These are phyloP conservation scores for Odontarrhena argentea DNA, from an alignment of 345 rosid genomes.

Conservation along the genomic window DNA sequence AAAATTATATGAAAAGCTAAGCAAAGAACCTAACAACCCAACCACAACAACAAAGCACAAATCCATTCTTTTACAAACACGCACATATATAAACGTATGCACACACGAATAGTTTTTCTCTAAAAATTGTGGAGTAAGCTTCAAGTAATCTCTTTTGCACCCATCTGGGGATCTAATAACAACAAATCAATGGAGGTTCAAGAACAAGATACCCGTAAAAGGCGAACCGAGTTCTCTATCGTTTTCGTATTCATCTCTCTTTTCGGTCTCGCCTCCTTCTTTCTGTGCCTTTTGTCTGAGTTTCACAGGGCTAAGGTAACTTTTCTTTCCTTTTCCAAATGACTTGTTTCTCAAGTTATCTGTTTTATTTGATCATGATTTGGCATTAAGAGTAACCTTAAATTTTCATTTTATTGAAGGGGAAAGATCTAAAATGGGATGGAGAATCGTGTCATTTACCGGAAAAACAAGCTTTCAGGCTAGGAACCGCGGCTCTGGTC, in stretches of 20 bases:
- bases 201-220: constrained; percentile 24
- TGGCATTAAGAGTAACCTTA: not conserved
- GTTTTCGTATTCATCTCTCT: constrained; percentile 36
- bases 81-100: constrained; percentile 3
- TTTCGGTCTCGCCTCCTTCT: constrained; percentile 45
- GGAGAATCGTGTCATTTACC: constrained; percentile 69
- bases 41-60: constrained; percentile 39
- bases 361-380: not conserved
- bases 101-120: not conserved
- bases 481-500: constrained; percentile 58
- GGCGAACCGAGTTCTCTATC: not conserved
- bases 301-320: constrained; percentile 62
- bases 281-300: constrained; percentile 63
- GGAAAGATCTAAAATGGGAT: constrained; percentile 61
- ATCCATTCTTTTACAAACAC: constrained; percentile 29
- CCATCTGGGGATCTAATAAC: constrained; percentile 12
- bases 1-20: constrained; percentile 34
- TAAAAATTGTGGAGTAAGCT: constrained; percentile 23
- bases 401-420: constrained; percentile 34
- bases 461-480: constrained; percentile 46
- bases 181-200: constrained; percentile 38
- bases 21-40: constrained; percentile 47
- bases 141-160: constrained; percentile 24
- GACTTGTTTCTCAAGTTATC: constrained; percentile 17
- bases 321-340: not conserved